Base-by-base conservation (phyloP, 805 yeast species). In the Saccharomycopsis vini region DNA sequence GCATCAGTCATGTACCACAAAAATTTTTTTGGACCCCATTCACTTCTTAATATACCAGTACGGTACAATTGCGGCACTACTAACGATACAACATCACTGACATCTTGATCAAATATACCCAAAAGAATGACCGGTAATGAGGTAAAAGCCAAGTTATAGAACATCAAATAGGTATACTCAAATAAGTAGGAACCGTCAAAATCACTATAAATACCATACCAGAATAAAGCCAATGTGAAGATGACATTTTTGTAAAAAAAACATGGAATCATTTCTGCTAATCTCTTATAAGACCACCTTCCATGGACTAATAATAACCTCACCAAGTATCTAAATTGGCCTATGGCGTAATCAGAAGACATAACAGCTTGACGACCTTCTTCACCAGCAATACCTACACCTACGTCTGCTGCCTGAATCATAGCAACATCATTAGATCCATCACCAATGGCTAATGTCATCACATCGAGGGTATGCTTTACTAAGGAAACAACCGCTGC, bases 381-480 rank as follows among this genome's bases (percentile, higher is more conserved):
- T 66, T 84, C 92, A 63, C 95, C 95, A 3, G 89, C 89, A 57
- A 84, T 84, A 64, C 95, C 95, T 44, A 84, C 83, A 56, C 95
- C 95, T 37, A 84, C 81, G 62, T 84, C 80, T 1, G 94, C 92
- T 23, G 88, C 79, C 61, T 84, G 95, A 52, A 84, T 84, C 95
- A 84, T 84, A 10, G 94, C 89, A 50, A 84, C 95, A 64, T 84
- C 95, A 58, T 84, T 84, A 18, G 92, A 79, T 44, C 95, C 95
- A 62, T 84, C 95, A 53, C 95, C 95, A 58, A 84, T 82, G 5
- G 92, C 90, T 46, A 84, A 63, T 1, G 94, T 84, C 89, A 84
- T 84, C 23, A 84, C 95, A 50, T 77, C 78, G 38, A 84, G 65
- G 15, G 77, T 71, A 23, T 78, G 75, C 57, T 81, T 83, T n/a